Base-by-base conservation (phyloP, 345 rosid genomes). In the Eutrema yunnanense region DNA sequence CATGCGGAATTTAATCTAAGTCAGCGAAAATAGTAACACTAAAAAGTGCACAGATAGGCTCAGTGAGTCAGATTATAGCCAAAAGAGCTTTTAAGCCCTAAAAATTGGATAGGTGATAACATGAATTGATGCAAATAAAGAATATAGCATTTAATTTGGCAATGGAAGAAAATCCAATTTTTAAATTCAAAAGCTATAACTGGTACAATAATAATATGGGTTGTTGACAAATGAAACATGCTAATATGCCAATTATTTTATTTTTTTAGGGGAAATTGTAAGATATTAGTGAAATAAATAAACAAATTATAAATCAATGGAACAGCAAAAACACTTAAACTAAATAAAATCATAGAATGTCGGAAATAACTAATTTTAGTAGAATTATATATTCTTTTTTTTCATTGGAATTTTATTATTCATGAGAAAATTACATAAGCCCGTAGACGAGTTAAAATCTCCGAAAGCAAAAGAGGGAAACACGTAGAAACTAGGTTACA, bases 11-110 rank as follows among this genome's bases (percentile, higher is more conserved):
- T 50, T 54, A 44, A 65, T 56, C n/a, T 12, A 55, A 49, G 78
- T 67, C 78, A 50, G 62, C 12, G 48, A 59, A 26, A 58, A 67
- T 67, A 58, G 68, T 58, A 51, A 41, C 55, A 33, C 63, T 33
- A 74, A 51, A 74, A 74, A 51, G 68, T 67, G 48, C 29, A 59
- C 32, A 52, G 40, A 37, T 67, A 67, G 73, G 73, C 69, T 50
- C 78, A 52, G 78, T 52, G 73, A 67, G 54, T 74, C 73, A 74
- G 78, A 42, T 60, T 60, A 60, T 67, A 67, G 78, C 73, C 60
- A 42, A 33, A 50, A 50, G 40, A 74, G 78, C 73, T 67, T 58
- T 74, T 41, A 38, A 74, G 37, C 55, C 73, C 73, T 50, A 67
- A 9, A 42, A 48, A 8, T 22, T 40, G 59, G 65, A 67, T 65